phyloP scores from a whole-genome alignment of 2,329 filamentous ascomycete species.

The Penicillium sp. region DNA sequence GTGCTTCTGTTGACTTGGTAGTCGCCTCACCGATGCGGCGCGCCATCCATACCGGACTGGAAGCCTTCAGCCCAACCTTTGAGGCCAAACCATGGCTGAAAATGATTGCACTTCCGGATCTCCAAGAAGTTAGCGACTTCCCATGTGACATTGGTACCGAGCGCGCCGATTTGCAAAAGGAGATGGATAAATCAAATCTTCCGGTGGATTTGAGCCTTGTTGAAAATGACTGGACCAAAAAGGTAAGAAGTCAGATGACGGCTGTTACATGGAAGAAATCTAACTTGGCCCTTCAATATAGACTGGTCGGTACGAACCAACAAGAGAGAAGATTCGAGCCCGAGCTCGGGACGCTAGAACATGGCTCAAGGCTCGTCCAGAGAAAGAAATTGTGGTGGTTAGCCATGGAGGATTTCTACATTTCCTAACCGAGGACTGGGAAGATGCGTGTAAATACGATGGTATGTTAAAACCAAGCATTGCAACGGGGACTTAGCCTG shows the following conservation, averaged over 20 bases:
- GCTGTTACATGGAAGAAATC: background rate
- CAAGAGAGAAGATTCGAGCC: conserved; percentile 16
- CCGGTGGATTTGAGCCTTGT: conserved; percentile 54
- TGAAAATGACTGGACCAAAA: conserved; percentile 3
- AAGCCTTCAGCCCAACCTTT: conserved; percentile 59
- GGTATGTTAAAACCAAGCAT: conserved; percentile 26
- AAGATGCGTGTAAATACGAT: conserved; percentile 47
- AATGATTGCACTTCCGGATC: conserved; percentile 64
- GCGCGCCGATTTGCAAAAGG: conserved; percentile 55
- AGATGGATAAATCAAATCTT: conserved; percentile 49
- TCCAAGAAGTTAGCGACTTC: conserved; percentile 70
- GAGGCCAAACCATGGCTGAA: conserved; percentile 39
- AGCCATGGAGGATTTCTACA: conserved; percentile 7
- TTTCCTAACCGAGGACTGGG: conserved; percentile 49
- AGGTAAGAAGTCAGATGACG: background rate
- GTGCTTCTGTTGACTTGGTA: conserved; percentile 62
- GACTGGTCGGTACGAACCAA: conserved; percentile 41
- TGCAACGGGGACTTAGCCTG: background rate
- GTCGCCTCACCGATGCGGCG: conserved; percentile 73
- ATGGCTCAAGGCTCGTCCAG: conserved; percentile 7
- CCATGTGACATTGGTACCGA: conserved; percentile 72
- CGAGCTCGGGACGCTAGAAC: background rate
- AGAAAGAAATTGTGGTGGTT: conserved; percentile 9
- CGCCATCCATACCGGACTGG: conserved; percentile 70
- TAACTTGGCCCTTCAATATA: conserved; percentile 34